phyloP scores from a whole-genome alignment of 495 filamentous ascomycete species.

The Aspergillus sclerotioniger region DNA sequence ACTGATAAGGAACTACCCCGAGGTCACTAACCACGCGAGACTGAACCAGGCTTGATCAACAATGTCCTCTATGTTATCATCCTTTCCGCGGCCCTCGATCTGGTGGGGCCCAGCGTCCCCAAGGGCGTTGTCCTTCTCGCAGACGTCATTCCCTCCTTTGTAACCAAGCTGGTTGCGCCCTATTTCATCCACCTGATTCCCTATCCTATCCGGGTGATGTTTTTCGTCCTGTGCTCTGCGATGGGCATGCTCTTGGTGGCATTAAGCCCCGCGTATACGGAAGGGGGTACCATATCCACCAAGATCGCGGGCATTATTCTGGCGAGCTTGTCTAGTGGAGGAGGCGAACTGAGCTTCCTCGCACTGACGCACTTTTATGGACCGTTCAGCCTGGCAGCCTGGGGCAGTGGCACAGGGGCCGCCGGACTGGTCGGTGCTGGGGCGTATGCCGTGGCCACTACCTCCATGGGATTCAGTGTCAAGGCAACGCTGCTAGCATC shows the following conservation, averaged over 20 bases:
- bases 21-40: not conserved
- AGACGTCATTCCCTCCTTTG: conserved; percentile 85
- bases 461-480: conserved; percentile 69
- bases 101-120: conserved; percentile 80
- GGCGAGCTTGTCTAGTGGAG: conserved; percentile 78
- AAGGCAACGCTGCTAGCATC: conserved; percentile 69
- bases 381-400: conserved; percentile 82
- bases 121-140: conserved; percentile 92
- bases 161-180: conserved; percentile 82
- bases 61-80: conserved; percentile 98
- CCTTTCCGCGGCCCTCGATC: conserved; percentile 91
- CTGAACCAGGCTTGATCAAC: conserved; percentile 77
- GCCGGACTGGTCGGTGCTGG: conserved; percentile 86
- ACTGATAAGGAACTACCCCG: not conserved
- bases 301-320: conserved; percentile 85
- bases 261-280: conserved; percentile 61
- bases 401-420: conserved; percentile 90
- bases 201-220: conserved; percentile 69
- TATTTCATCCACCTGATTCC: conserved; percentile 90
- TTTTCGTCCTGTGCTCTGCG: conserved; percentile 69
- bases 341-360: conserved; percentile 85
- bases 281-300: conserved; percentile 59
- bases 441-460: conserved; percentile 80
- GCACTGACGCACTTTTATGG: conserved; percentile 93
- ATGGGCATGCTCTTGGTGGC: conserved; percentile 88